phyloP scores from a whole-genome alignment of 2,329 filamentous ascomycete genomes.

The Ceratocystis diversiconidia region DNA sequence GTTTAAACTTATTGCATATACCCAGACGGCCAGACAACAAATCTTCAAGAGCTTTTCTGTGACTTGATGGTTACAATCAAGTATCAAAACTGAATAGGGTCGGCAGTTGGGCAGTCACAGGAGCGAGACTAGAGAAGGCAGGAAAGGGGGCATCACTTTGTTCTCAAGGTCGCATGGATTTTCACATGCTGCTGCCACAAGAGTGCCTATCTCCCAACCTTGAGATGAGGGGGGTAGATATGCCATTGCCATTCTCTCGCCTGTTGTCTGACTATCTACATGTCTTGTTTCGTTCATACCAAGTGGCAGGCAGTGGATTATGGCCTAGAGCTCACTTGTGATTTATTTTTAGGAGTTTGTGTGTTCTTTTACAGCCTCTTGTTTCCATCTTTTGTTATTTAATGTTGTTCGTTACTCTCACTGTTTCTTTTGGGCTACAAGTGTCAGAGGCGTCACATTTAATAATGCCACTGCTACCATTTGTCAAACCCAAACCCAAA shows the following conservation, averaged over 20 bases:
- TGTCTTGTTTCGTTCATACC: neutral
- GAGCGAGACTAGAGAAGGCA: neutral
- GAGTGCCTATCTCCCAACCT: neutral
- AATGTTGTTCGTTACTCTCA: slow-evolving; percentile 6
- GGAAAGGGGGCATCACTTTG: neutral
- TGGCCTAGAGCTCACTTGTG: slow-evolving; percentile 7
- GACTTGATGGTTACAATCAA: neutral
- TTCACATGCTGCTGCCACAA: neutral
- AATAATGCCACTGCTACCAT: neutral
- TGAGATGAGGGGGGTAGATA: neutral
- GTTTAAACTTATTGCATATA: slow-evolving; percentile 11
- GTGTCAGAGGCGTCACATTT: neutral
- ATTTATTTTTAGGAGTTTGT: slow-evolving; percentile 14
- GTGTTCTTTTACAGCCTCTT: slow-evolving; percentile 9
- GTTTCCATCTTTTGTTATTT: slow-evolving; percentile 17
- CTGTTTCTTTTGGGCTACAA: slow-evolving; percentile 2
- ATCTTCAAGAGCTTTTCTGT: neutral
- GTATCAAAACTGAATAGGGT: neutral
- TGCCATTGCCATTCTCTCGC: neutral
- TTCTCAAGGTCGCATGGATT: neutral
- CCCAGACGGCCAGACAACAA: slow-evolving; percentile 2
- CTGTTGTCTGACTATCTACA: neutral
- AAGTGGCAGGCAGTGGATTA: neutral
- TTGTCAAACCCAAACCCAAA: neutral
- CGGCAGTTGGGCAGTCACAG: neutral